phyloP scores from a whole-genome alignment of 2,329 filamentous ascomycete genomes.

The Graphium sp. region DNA sequence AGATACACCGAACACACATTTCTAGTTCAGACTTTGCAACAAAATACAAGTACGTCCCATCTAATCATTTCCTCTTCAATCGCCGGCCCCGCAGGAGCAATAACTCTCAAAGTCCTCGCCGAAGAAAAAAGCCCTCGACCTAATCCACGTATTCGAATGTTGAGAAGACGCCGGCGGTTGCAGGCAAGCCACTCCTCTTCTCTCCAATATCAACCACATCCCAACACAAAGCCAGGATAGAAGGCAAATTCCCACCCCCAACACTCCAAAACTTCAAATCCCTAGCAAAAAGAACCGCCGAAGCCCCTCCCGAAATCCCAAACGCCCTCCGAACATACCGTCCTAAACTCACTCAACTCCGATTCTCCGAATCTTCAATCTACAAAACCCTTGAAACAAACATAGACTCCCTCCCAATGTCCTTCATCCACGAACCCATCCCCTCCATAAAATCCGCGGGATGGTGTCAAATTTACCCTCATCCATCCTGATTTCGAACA shows the following conservation, averaged over 20 bases:
- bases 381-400: constrained; percentile 52
- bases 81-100: constrained; percentile 53
- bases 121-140: constrained; percentile 40
- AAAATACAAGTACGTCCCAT: too few species aligned
- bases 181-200: constrained; percentile 24
- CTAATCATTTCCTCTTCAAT: too few species aligned
- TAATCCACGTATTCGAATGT: constrained; percentile 44
- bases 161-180: constrained; percentile 41
- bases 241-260: constrained; percentile 17
- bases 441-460: constrained; percentile 28
- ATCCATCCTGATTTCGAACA: constrained; percentile 45
- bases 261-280: constrained; percentile 24
- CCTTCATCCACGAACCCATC: constrained; percentile 39
- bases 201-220: too few species aligned
- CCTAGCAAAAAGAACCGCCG: constrained; percentile 30
- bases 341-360: constrained; percentile 21
- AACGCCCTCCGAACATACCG: constrained; percentile 25
- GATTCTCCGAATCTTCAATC: constrained; percentile 39
- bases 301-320: constrained; percentile 29
- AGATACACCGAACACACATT: too few species aligned
- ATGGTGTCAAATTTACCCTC: constrained; percentile 36
- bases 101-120: constrained; percentile 40
- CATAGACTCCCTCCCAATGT: constrained; percentile 40
- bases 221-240: constrained; percentile 20
- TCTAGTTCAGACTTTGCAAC: too few species aligned